phyloP scores from a whole-genome alignment of 192 early-diverging fungal species.

The Jimgerdemannia lactiflua region DNA sequence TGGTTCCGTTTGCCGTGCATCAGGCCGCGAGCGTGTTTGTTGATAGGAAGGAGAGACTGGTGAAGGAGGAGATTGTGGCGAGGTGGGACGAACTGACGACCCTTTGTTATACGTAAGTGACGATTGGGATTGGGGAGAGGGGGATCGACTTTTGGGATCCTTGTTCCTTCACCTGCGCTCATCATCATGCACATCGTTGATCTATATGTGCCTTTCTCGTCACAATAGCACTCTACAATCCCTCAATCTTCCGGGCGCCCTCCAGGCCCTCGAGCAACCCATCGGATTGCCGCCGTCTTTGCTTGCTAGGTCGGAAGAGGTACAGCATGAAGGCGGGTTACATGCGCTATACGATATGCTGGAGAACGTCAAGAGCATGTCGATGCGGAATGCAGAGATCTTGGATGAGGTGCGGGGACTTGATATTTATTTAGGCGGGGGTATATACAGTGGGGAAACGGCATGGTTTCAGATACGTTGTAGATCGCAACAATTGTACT shows the following conservation, averaged over 20 bases:
- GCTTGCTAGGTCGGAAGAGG: constrained; percentile 69
- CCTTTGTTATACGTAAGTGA: not conserved
- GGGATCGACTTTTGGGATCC: too few relatives aligned
- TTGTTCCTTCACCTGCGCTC: not conserved
- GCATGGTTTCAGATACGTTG: not conserved
- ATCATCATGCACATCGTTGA: not conserved
- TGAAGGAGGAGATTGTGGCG: constrained; percentile 63
- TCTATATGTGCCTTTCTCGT: too few relatives aligned
- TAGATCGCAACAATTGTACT: too few relatives aligned
- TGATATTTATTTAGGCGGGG: constrained; percentile 26
- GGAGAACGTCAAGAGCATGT: constrained; percentile 56
- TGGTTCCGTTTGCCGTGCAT: constrained; percentile 92
- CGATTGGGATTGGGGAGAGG: not conserved
- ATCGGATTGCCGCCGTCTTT: constrained; percentile 72
- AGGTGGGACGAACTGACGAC: constrained; percentile 60
- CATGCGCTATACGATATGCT: constrained; percentile 57
- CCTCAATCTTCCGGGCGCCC: constrained; percentile 18
- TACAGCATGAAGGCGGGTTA: constrained; percentile 70
- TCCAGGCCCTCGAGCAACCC: constrained; percentile 63
- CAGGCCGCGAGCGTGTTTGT: constrained; percentile 85
- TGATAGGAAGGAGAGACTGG: constrained; percentile 76
- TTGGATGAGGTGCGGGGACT: constrained; percentile 45
- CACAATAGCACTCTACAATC: constrained; percentile 12
- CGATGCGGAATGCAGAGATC: constrained; percentile 46
- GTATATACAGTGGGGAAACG: constrained; percentile 32